Conservation (phyloP, 306 rosid genomes). For the Hylodesmum podocarpum region DNA sequence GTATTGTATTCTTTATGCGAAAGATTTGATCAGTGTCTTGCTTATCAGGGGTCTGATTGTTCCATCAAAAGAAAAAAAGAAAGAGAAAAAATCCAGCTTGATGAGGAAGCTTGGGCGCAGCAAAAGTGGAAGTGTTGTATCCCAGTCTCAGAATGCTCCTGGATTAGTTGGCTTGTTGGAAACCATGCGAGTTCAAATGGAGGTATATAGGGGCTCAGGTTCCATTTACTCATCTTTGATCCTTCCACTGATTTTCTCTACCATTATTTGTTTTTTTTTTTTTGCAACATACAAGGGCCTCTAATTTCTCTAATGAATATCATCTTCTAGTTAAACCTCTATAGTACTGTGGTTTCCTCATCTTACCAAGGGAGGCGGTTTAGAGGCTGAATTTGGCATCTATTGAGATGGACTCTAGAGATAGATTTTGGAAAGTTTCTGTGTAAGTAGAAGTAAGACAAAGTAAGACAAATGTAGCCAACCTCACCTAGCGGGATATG, state of each 20-base stretch:
- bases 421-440: no score
- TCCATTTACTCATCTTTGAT: conserved; percentile 12
- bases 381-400: conserved; percentile 21
- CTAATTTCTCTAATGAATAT: conserved; percentile 5
- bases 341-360: not conserved
- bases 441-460: no score
- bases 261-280: not conserved
- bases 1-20: conserved; percentile 13
- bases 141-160: conserved; percentile 76
- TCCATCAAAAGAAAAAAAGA: conserved; percentile 93
- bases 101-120: conserved; percentile 97
- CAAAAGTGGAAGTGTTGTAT: conserved; percentile 72
- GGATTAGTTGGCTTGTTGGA: conserved; percentile 93
- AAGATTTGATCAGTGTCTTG: conserved; percentile 14
- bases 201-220: conserved; percentile 50
- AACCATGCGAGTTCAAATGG: conserved; percentile 98
- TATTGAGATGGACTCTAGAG: conserved; percentile 2
- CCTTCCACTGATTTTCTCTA: conserved; percentile 4
- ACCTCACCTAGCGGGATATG: no score
- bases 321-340: not conserved
- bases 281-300: not conserved
- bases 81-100: conserved; percentile 78
- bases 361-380: not conserved
- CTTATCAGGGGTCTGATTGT: conserved; percentile 87
- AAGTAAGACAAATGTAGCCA: no score